phyloP scores from a whole-genome alignment of 1,284 basidiomycete species.

The Cutaneotrichosporon mucoides region DNA sequence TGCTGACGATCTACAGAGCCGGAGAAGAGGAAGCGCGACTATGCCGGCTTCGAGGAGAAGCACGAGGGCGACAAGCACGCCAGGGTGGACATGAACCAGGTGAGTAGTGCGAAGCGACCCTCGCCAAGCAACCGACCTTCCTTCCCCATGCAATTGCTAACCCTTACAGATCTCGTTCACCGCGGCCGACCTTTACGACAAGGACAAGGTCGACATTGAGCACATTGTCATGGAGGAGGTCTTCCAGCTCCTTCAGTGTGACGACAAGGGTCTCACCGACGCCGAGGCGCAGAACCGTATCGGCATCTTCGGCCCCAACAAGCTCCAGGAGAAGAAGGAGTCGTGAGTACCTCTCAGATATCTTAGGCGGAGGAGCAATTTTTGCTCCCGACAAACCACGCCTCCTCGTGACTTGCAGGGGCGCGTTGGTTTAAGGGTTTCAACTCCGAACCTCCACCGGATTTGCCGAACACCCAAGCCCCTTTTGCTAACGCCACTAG shows the following conservation, averaged over 20 bases:
- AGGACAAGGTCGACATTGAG: constrained; percentile 98
- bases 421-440: no score
- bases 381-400: no score
- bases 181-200: constrained; percentile 74
- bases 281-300: constrained; percentile 79
- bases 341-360: constrained; percentile 58
- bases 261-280: constrained; percentile 67
- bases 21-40: constrained; percentile 79
- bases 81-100: constrained; percentile 78
- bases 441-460: no score
- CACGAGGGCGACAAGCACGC: constrained; percentile 54
- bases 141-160: no score
- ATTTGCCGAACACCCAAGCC: no score
- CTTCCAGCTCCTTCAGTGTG: constrained; percentile 86
- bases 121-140: no score
- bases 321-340: constrained; percentile 83
- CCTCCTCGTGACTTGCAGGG: no score
- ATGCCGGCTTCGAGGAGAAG: constrained; percentile 86
- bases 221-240: constrained; percentile 95
- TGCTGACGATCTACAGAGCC: constrained; percentile 27
- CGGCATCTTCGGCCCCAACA: constrained; percentile 95
- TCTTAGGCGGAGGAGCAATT: no score
- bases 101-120: no score
- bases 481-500: constrained; percentile 21
- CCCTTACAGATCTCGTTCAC: constrained; percentile 49